These are phyloP conservation scores for Teratosphaeria gauchensis DNA, from an alignment of 2,329 filamentous ascomycete genomes.

Conservation along the genomic window DNA sequence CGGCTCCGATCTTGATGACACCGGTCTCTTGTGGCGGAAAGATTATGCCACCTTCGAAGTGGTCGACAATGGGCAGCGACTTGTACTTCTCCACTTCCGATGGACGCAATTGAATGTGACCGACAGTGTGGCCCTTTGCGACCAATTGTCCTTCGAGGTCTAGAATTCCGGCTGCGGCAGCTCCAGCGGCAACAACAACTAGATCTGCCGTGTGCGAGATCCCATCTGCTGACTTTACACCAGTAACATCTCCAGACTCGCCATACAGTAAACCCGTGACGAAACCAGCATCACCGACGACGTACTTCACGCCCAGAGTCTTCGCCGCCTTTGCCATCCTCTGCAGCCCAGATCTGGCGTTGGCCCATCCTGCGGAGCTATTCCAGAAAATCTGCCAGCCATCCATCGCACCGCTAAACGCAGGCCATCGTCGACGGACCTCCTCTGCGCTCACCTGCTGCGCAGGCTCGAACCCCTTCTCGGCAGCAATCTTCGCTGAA, in stretches of 20 bases:
- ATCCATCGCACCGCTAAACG: constrained; percentile 8
- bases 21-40: constrained; percentile 15
- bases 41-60: constrained; percentile 16
- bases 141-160: constrained; percentile 15
- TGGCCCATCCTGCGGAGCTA: constrained; percentile 15
- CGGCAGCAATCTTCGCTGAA: constrained; percentile 6
- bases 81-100: constrained; percentile 20
- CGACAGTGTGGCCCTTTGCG: constrained; percentile 17
- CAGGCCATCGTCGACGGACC: constrained; percentile 7
- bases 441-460: constrained; percentile 3
- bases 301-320: constrained; percentile 8
- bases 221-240: constrained; percentile 7
- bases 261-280: constrained; percentile 7
- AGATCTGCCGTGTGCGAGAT: constrained; percentile 7
- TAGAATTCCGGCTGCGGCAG: constrained; percentile 7
- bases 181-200: constrained; percentile 11
- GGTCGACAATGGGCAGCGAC: constrained; percentile 16
- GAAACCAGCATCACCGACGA: constrained; percentile 9
- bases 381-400: constrained; percentile 17
- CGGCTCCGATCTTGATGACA: constrained; percentile 13
- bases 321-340: constrained; percentile 8
- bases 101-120: constrained; percentile 20
- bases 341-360: constrained; percentile 8
- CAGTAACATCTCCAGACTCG: constrained; percentile 1
- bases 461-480: constrained; percentile 5